Conservation (phyloP, 805 yeast species). For the Lipomyces mesembrius region DNA sequence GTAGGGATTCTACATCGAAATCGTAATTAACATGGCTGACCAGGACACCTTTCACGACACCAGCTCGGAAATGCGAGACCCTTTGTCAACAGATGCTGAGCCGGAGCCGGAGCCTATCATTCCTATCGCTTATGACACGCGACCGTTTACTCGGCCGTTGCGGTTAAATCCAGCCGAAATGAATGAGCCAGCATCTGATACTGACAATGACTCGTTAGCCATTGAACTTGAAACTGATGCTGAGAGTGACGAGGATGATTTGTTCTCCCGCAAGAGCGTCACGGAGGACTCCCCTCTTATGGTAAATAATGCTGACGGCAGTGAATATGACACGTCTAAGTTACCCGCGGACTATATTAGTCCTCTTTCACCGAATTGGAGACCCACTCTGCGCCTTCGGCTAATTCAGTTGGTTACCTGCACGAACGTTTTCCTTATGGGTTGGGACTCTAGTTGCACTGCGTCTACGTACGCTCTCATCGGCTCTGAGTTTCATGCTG, state of each 20-base stretch:
- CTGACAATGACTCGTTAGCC: constrained; percentile 37
- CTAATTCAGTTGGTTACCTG: constrained; percentile 40
- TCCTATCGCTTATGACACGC: constrained; percentile 27
- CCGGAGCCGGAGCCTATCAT: constrained; percentile 22
- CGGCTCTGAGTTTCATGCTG: constrained; percentile 55
- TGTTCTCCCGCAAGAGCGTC: constrained; percentile 21
- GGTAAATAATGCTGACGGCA: constrained; percentile 11
- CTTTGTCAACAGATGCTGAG: constrained; percentile 19
- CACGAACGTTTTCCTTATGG: constrained; percentile 52
- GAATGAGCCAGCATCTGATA: constrained; percentile 32
- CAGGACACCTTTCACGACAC: constrained; percentile 12
- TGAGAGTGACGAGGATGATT: constrained; percentile 26
- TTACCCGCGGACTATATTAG: constrained; percentile 34
- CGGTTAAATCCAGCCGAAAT: constrained; percentile 34
- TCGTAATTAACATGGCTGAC: background rate
- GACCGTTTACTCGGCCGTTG: constrained; percentile 16
- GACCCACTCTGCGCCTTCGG: constrained; percentile 36
- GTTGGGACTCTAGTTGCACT: constrained; percentile 56
- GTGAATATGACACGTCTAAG: constrained; percentile 7
- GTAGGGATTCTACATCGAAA: background rate
- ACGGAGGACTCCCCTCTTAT: constrained; percentile 25
- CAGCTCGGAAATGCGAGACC: constrained; percentile 14
- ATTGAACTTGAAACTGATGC: constrained; percentile 37
- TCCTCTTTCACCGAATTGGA: constrained; percentile 37
- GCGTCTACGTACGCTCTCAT: constrained; percentile 56